Percentiles rank a stretch among this genome's conserved stretches.
These are phyloP conservation scores for Pontederia crassipes DNA, from an alignment of 176 grass and related monocot species.

Conservation along the genomic window DNA sequence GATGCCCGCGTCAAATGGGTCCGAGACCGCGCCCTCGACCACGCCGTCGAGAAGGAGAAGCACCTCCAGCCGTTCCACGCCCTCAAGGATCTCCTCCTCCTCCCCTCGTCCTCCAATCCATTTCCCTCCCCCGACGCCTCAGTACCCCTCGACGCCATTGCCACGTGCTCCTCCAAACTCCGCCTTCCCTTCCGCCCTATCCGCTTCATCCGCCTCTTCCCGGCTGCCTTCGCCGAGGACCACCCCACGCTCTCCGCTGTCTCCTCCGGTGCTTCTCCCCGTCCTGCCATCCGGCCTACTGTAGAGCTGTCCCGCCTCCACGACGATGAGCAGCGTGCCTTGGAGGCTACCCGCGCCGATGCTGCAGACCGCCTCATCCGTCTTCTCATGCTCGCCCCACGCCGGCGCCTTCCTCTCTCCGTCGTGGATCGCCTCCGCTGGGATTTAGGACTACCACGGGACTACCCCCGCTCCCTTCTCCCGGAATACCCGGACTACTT, in stretches of 20 bases:
- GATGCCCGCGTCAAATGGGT: conserved; percentile 57
- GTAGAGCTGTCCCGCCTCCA: conserved; percentile 41
- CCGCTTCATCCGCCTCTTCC: conserved; percentile 66
- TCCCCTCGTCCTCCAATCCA: conserved; percentile 29
- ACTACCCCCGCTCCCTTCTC: conserved; percentile 57
- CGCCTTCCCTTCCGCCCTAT: conserved; percentile 64
- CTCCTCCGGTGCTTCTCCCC: conserved; percentile 18
- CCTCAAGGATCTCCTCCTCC: conserved; percentile 71
- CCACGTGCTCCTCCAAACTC: conserved; percentile 17
- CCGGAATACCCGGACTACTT: conserved; percentile 80
- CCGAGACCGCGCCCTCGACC: conserved; percentile 74
- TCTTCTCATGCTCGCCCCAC: conserved; percentile 66
- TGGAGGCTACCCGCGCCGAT: conserved; percentile 30
- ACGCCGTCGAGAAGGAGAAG: conserved; percentile 71
- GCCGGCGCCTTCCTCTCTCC: conserved; percentile 46
- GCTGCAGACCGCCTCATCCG: conserved; percentile 62
- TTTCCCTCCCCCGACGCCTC: conserved; percentile 41
- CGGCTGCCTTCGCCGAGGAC: conserved; percentile 42
- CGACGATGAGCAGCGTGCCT: conserved; percentile 33
- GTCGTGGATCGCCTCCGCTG: conserved; percentile 55
- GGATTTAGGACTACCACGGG: conserved; percentile 64
- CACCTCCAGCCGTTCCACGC: conserved; percentile 70
- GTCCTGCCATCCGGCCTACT: conserved; percentile 43
- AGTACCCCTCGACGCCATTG: conserved; percentile 20
- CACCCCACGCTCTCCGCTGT: conserved; percentile 25